Evolutionary conservation across 441 rosid species (phyloP).

Genomic region (Rhodomyrtus psidioides): DNA sequence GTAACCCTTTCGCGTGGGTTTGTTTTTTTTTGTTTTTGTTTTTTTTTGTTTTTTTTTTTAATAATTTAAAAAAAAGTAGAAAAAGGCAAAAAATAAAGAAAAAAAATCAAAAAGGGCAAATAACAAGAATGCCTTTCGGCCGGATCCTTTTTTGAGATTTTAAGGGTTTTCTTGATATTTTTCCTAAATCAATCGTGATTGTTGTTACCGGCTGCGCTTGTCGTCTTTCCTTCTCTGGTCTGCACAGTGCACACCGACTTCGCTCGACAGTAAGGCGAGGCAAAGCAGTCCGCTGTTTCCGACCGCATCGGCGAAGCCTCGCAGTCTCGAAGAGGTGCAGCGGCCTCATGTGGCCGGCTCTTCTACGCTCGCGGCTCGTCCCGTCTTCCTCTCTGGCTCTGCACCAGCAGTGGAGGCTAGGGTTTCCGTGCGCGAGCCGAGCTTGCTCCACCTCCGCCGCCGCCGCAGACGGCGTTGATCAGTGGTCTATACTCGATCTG

Average conservation of each 20-base stretch:
- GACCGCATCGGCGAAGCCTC: neutral
- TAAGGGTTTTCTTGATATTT: no score
- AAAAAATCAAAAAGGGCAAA: no score
- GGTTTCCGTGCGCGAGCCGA: conserved; percentile 13
- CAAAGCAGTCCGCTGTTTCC: neutral
- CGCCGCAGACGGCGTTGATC: conserved; percentile 4
- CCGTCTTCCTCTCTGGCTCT: conserved; percentile 1
- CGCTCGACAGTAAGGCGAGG: neutral
- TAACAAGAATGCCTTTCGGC: no score
- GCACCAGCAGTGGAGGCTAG: conserved; percentile 33
- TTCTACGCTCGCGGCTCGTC: conserved; percentile 36
- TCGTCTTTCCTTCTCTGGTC: neutral
- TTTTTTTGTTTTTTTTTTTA: no score
- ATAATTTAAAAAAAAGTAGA: no score
- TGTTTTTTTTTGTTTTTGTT: no score
- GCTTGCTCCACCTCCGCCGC: conserved; percentile 3
- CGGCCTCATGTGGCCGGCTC: conserved; percentile 48
- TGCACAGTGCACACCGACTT: neutral
- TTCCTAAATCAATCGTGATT: no score
- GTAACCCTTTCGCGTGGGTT: no score
- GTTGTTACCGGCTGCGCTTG: neutral
- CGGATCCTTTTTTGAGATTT: no score
- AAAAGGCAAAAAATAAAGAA: no score
- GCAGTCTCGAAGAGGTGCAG: neutral
- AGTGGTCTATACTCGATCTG: conserved; percentile 31